These are phyloP conservation scores for Talaromyces amestolkiae DNA, from an alignment of 2,329 filamentous ascomycete species.

Conservation along the genomic window DNA sequence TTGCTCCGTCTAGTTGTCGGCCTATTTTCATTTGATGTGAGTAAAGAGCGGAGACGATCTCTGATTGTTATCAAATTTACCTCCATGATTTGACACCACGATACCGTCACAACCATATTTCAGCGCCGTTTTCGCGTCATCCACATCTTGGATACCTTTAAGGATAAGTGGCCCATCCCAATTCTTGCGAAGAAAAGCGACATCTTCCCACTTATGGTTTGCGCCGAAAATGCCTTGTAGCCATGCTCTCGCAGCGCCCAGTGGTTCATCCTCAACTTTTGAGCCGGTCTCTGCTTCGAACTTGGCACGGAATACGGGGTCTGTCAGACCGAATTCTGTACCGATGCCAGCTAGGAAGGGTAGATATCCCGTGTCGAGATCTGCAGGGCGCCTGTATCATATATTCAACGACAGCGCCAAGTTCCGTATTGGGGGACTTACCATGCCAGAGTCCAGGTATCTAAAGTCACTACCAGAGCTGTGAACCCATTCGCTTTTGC, in stretches of 20 bases:
- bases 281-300: constrained; percentile 53
- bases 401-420: not conserved
- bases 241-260: constrained; percentile 56
- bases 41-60: not conserved
- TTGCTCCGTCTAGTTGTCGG: constrained; percentile 46
- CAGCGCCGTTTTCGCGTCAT: constrained; percentile 15
- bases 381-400: constrained; percentile 52
- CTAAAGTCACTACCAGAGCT: constrained; percentile 28
- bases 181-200: constrained; percentile 56
- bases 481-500: constrained; percentile 18
- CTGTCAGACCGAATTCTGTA: constrained; percentile 61
- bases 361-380: constrained; percentile 58
- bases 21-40: constrained; percentile 25
- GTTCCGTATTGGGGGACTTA: not conserved
- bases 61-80: constrained; percentile 33
- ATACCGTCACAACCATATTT: constrained; percentile 28
- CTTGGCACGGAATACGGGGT: constrained; percentile 62
- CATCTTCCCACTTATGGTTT: constrained; percentile 60
- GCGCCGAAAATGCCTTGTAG: constrained; percentile 49
- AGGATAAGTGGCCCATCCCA: constrained; percentile 53
- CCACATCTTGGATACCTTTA: constrained; percentile 18
- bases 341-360: constrained; percentile 61
- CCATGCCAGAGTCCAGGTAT: constrained; percentile 62
- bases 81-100: constrained; percentile 45
- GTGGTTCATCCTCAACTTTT: constrained; percentile 48